Evolutionary conservation across 2,329 filamentous ascomycete genomes (phyloP), one percentile per base, ranked within the genome.

Genomic region (Mycogone perniciosa): DNA sequence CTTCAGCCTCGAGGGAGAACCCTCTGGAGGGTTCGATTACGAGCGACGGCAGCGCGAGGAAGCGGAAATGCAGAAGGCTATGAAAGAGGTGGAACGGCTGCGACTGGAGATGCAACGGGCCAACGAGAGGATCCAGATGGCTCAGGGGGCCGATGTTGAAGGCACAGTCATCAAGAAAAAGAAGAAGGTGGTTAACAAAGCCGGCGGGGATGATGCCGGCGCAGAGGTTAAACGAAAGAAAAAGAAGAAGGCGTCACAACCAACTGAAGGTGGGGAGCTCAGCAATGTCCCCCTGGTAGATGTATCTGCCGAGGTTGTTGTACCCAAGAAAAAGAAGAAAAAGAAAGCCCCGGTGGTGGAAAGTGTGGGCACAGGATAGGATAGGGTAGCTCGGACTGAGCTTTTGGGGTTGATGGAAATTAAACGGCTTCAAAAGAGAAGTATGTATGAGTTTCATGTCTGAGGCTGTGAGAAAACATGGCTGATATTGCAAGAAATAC

Each of bases 91-190:
- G 3, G 92, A 97, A 71, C 77, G 84, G 46, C 72, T 95, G 53
- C 77, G 93, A 47, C 73, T 96, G 51, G 89, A 96, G 69, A 96
- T 97, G 90, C 88, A 91, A 69, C 74, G 87, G 51, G 85, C 84
- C 35, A 88, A 85, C 60, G 88, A 91, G 69, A 74, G 86, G 50
- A 84, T 91, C 35, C 79, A 87, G 58, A 80, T 85, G 20, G 83
- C 84, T 26, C 80, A 84, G 60, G 84, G 84, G n/a, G 80, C 85
- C 30, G 76, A 81, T 43, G 75, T 71, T 3, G 85, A 86, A 61
- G 84, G 82, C 1, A 80, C 77, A 0, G 76, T 86, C 2, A 80
- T 89, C 4, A 79, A 76, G 65, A 84, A 80, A 63, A 86, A 84
- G 69, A 85, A 81, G 69, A 85, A 81, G 72, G 83, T 81, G 68